A percentile compares a stretch with the other conserved stretches of the same genome.
Conservation (phyloP, 768 basidiomycete species). For the Goffeauzyma gilvescens region DNA sequence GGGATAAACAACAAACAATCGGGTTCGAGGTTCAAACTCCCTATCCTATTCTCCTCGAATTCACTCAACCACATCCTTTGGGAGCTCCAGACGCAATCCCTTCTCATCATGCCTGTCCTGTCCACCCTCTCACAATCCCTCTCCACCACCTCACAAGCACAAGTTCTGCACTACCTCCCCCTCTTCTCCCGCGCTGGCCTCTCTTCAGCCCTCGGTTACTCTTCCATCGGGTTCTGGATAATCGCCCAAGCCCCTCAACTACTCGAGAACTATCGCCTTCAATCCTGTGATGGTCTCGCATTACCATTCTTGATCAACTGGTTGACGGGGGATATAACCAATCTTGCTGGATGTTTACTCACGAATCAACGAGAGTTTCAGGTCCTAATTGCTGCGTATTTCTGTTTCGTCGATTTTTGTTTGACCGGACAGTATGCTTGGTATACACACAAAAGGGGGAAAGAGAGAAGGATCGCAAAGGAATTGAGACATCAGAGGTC, state of each 20-base stretch:
- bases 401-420: constrained; percentile 59
- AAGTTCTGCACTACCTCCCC: no score
- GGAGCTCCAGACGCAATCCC: no score
- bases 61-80: no score
- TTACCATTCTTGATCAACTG: constrained; percentile 85
- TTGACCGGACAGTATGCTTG: constrained; percentile 67
- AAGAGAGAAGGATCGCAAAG: background rate
- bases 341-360: constrained; percentile 58
- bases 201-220: constrained; percentile 17
- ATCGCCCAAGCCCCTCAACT: constrained; percentile 42
- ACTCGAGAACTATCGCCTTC: constrained; percentile 50
- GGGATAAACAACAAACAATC: no score
- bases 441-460: constrained; percentile 34
- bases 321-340: constrained; percentile 80
- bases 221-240: constrained; percentile 26
- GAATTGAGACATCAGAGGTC: constrained; percentile 11
- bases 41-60: no score
- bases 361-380: constrained; percentile 91
- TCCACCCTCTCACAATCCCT: no score
- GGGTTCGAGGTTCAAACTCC: no score
- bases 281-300: constrained; percentile 76
- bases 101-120: no score
- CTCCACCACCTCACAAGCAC: no score
- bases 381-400: constrained; percentile 81
- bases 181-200: no score